Evolutionary conservation across 495 filamentous ascomycete genomes (phyloP), one percentile per base, ranked within the genome.

Genomic region (Letharia columbiana): DNA sequence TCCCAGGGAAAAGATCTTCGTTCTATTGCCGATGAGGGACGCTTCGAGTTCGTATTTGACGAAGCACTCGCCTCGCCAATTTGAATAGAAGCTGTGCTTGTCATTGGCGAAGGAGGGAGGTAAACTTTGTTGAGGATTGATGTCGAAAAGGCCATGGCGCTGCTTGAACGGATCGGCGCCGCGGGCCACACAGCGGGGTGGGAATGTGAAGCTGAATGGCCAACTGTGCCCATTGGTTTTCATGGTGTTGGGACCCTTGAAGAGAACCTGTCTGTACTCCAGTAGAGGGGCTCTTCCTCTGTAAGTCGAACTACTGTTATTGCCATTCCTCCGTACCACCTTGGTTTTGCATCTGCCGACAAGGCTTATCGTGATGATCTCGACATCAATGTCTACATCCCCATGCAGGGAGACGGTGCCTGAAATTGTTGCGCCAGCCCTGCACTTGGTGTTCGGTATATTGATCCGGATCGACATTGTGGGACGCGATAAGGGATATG

Each of bases 391-490:
- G 45, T 42, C 59, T 17, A 23, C 28, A 31, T 44, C 39, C 42
- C 49, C 59, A 52, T 62, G 49, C 45, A 62, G 45, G 12, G 39
- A 62, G 39, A 57, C 31, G 10, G 45, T 62, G 28, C 60, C 49
- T 23, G 60, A 54, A 15, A 67, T 15, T 5, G 9, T 62, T 2
- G 44, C 47, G 42, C 65, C 59, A 5, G 65, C 47, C 52, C 49
- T 37, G 52, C 15, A 62, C 4, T 11, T 61, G 44, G 17, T 40
- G 20, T 12, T 42, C 23, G 35, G 65, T 33, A 39, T 56, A n/a
- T 67, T 31, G 17, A 67, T 67, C 23, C 37, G 42, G 47, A 67
- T 65, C 31, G 63, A 65, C 52, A 65, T 65, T 47, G 20, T n/a
- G 42, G 63, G 41, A 33, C 12, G 41, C 7, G 49, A 33, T 39